Percentiles rank a stretch among this genome's conserved stretches.
phyloP scores from a whole-genome alignment of 768 basidiomycete genomes.

The Suillus paluster region DNA sequence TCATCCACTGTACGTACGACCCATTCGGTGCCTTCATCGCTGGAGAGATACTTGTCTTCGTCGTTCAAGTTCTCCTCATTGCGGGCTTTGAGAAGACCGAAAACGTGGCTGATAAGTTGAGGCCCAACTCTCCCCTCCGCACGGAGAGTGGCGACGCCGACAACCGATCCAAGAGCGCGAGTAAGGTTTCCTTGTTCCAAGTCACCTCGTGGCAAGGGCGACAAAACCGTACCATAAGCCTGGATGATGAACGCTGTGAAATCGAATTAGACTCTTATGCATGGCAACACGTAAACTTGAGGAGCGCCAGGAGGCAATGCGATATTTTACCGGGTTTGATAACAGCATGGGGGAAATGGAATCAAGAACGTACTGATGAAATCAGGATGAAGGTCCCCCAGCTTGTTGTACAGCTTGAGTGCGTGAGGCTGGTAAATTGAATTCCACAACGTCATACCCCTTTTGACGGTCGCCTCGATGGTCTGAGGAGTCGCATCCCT shows the following conservation, averaged over 20 bases:
- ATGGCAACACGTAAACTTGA: slow-evolving; percentile 35
- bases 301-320: slow-evolving; percentile 37
- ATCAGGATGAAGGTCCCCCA: slow-evolving; percentile 89
- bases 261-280: slow-evolving; percentile 24
- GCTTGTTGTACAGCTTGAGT: slow-evolving; percentile 86
- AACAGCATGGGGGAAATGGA: slow-evolving; percentile 38
- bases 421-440: slow-evolving; percentile 89
- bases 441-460: slow-evolving; percentile 79
- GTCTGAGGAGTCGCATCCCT: slow-evolving; percentile 66
- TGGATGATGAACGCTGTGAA: slow-evolving; percentile 82
- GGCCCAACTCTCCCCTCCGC: slow-evolving; percentile 85
- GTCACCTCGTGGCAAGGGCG: slow-evolving; percentile 72
- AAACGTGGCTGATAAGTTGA: slow-evolving; percentile 87
- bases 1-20: slow-evolving; percentile 82
- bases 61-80: slow-evolving; percentile 57
- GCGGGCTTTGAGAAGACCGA: slow-evolving; percentile 88
- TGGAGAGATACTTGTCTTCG: slow-evolving; percentile 81
- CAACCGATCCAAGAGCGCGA: slow-evolving; percentile 81
- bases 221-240: slow-evolving; percentile 77
- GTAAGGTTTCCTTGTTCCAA: slow-evolving; percentile 82
- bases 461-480: slow-evolving; percentile 68
- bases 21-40: slow-evolving; percentile 90
- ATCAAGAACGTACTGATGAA: slow-evolving; percentile 77
- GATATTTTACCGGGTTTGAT: slow-evolving; percentile 33
- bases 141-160: slow-evolving; percentile 84